These are phyloP conservation scores for Penicillium bialowiezense DNA, from an alignment of 495 filamentous ascomycete species.

Conservation along the genomic window DNA sequence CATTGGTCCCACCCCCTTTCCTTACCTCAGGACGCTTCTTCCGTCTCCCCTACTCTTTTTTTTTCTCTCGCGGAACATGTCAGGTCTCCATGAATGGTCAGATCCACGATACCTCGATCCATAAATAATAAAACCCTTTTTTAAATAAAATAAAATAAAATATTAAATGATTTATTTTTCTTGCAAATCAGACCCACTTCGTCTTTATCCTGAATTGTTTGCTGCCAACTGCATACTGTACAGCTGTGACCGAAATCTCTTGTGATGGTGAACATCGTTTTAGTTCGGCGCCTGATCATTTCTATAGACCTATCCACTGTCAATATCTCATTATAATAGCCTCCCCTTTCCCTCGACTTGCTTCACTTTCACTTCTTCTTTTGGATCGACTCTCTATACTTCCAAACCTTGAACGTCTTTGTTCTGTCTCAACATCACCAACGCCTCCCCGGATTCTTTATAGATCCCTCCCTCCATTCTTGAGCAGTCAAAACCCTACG, in stretches of 20 bases:
- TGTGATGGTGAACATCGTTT: slow-evolving; percentile 35
- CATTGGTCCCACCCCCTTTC: slow-evolving; percentile 34
- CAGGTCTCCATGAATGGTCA: slow-evolving; percentile 11
- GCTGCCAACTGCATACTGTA: slow-evolving; percentile 42
- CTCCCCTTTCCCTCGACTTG: slow-evolving; percentile 27
- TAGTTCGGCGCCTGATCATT: slow-evolving; percentile 39
- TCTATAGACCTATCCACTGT: slow-evolving; percentile 39
- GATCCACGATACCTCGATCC: slow-evolving; percentile 4
- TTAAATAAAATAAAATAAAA: slow-evolving; percentile 18
- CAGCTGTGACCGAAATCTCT: slow-evolving; percentile 44
- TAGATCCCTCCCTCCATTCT: slow-evolving; percentile 29
- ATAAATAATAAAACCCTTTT: slow-evolving; percentile 13
- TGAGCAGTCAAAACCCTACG: not conserved
- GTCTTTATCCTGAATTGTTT: slow-evolving; percentile 37
- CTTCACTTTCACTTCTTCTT: slow-evolving; percentile 13
- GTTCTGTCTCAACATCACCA: not conserved
- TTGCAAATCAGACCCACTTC: slow-evolving; percentile 13
- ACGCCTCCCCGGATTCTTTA: slow-evolving; percentile 28
- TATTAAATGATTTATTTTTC: slow-evolving; percentile 18
- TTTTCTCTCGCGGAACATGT: slow-evolving; percentile 12
- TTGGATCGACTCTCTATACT: slow-evolving; percentile 20
- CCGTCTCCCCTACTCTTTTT: slow-evolving; percentile 14
- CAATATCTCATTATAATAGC: slow-evolving; percentile 32
- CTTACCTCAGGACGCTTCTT: slow-evolving; percentile 24
- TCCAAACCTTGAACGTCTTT: slow-evolving; percentile 9